Evolutionary conservation across 805 yeast genomes (phyloP), one percentile per base, ranked within the genome.

Genomic region (Saccharomyces eubayanus): DNA sequence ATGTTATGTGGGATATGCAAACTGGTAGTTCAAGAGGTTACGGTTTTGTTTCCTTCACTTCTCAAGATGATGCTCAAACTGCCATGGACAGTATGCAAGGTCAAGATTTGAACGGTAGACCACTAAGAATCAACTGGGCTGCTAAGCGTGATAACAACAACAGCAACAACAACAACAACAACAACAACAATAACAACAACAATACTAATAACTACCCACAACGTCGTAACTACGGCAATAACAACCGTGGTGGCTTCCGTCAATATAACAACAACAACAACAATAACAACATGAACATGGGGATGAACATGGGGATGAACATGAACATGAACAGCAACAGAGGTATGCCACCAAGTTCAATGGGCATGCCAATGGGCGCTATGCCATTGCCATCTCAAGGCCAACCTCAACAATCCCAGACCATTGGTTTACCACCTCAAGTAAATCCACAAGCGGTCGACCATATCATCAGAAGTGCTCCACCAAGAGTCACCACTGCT

Each of bases 1-100:
- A 89, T 61, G 96, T 89, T 31, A 90, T 89, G 96, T 89, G 97
- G 96, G 96, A 90, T 68, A 88, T 89, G 95, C 91, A 87, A 68
- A 85, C 94, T 28, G 94, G 95, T 46, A 77, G 96, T 66, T 88
- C 96, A 2, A 77, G 96, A 71, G 96, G 96, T 40, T 89, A 89
- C 65, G 96, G 97, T 2, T 89, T 90, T 69, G 94, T 89, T 11
- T 84, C 92, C 1, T 90, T 90, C 63, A 69, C 74, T 28, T 79
- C 77, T 28, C 80, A 77, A 57, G 70, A 74, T 20, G 92, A 88
- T 59, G 96, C 96, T 2, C 89, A 85, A 62, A 69, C 68, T 51
- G 95, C 95, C 29, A 73, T 88, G 59, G 77, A 77, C 53, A 71
- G 83, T 29, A 87, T 85, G 89, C 85, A 85, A 67, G 95, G 96